Conservation (phyloP, 2,329 filamentous ascomycete genomes). For the Fusarium siculi region DNA sequence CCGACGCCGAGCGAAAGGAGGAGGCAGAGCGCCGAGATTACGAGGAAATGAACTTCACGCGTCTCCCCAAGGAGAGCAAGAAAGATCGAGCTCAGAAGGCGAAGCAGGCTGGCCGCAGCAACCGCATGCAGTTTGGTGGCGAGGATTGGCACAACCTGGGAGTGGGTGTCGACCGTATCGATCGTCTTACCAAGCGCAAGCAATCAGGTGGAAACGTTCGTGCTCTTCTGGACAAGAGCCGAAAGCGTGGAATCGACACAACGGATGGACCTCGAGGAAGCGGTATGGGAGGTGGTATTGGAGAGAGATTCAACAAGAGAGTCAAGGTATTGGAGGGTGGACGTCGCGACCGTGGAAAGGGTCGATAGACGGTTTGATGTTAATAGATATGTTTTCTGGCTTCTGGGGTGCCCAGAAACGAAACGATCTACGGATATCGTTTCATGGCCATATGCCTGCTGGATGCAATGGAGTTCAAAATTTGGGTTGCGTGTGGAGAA, state of each 20-base stretch:
- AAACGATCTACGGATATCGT: background rate
- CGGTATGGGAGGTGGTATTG: conserved; percentile 69
- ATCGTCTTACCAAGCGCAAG: conserved; percentile 80
- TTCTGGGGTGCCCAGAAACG: background rate
- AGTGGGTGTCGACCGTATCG: conserved; percentile 87
- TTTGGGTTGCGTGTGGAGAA: background rate
- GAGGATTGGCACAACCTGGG: conserved; percentile 93
- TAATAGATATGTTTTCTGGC: conserved; percentile 21
- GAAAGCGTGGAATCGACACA: conserved; percentile 79
- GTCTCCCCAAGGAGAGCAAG: conserved; percentile 87
- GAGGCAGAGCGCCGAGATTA: conserved; percentile 86
- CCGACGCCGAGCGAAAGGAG: conserved; percentile 76
- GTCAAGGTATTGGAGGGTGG: conserved; percentile 65
- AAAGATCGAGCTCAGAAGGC: conserved; percentile 79
- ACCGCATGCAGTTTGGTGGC: conserved; percentile 80
- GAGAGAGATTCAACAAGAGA: conserved; percentile 79
- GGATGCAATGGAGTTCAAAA: background rate
- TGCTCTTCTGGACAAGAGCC: conserved; percentile 81
- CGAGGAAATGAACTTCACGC: conserved; percentile 92
- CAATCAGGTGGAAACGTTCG: conserved; percentile 66
- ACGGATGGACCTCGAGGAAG: conserved; percentile 75
- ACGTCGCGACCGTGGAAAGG: conserved; percentile 57
- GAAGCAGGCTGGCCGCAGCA: conserved; percentile 59
- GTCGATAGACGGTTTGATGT: conserved; percentile 44
- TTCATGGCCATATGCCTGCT: background rate